Evolutionary conservation across 2,329 filamentous ascomycete species (phyloP), one percentile per base, ranked within the genome.

Genomic region (Cryphonectria naterciae): DNA sequence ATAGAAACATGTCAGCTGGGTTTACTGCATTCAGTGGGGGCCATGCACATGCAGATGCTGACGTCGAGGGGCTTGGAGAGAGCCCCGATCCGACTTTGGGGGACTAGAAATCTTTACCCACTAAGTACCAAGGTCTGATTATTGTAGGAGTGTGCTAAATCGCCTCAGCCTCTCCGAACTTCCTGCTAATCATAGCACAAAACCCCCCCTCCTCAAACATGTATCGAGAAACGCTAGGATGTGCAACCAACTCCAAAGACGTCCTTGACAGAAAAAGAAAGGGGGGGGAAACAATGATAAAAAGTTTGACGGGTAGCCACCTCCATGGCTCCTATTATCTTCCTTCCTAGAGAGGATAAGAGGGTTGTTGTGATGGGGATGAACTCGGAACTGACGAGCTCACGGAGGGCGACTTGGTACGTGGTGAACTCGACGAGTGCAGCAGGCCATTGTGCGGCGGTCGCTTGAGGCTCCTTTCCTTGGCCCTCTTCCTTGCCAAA

Each of bases 361-460:
- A 60, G 3, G 67, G 70, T 13, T 43, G 41, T 15, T 46, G 65
- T 25, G 54, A 46, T 66, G 37, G 62, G 54, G 73, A 65, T 54
- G 61, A 63, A 54, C 77, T 80, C 35, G 78, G 79, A 1, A 49
- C 70, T 75, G 78, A 83, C 28, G 79, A 78, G 41, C 79, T 78
- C 68, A 80, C 81, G 11, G 80, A 80, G 58, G 80, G 74, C 6
- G 80, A 82, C n/a, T 77, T 75, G 2, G 77, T 76, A 7, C 76
- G 76, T 37, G 76, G 76, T 39, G 75, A 73, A 3, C 73, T 74
- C 28, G 74, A 77, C 15, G 80, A 77, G 41, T 76, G 77, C 49
- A 43, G 19, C 13, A 46, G 32, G 19, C 37, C n/a, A 32, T 52
- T 46, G n/a, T 52, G 67, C 19, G 39, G 65, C 64, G 15, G 13